Evolutionary conservation across 2,329 filamentous ascomycete species (phyloP).

Genomic region (Venturia carpophila): DNA sequence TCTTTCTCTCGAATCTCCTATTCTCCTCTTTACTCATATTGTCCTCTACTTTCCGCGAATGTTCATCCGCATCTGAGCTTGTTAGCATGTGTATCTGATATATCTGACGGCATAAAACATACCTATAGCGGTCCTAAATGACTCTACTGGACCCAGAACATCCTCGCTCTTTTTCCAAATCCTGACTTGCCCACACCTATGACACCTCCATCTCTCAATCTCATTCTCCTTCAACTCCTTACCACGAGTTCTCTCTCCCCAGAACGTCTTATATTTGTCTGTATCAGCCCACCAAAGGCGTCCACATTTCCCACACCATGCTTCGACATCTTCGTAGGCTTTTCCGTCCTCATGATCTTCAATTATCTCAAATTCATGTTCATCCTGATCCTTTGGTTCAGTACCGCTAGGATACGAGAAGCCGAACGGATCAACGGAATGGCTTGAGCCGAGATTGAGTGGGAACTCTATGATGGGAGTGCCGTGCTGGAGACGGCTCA

Average conservation of each 20-base stretch:
- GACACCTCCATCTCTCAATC: background rate
- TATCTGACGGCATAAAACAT: background rate
- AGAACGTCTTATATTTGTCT: background rate
- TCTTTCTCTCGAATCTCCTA: background rate
- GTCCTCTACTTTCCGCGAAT: background rate
- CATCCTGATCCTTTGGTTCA: background rate
- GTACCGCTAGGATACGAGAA: background rate
- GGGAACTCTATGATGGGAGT: background rate
- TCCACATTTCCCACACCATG: background rate
- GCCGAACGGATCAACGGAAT: background rate
- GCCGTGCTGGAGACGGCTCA: background rate
- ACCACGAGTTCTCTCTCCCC: background rate
- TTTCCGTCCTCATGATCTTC: background rate
- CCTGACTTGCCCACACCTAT: background rate
- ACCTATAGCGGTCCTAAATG: background rate
- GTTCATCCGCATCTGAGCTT: background rate
- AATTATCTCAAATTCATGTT: background rate
- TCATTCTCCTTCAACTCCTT: background rate
- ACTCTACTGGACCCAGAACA: background rate
- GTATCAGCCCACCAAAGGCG: background rate
- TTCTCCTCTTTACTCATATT: background rate
- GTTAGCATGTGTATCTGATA: background rate
- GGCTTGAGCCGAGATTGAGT: background rate
- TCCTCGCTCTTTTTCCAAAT: background rate
- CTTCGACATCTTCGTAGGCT: background rate